These are phyloP conservation scores for Dactylellina haptotyla DNA, from an alignment of 2,329 filamentous ascomycete species.

Conservation along the genomic window DNA sequence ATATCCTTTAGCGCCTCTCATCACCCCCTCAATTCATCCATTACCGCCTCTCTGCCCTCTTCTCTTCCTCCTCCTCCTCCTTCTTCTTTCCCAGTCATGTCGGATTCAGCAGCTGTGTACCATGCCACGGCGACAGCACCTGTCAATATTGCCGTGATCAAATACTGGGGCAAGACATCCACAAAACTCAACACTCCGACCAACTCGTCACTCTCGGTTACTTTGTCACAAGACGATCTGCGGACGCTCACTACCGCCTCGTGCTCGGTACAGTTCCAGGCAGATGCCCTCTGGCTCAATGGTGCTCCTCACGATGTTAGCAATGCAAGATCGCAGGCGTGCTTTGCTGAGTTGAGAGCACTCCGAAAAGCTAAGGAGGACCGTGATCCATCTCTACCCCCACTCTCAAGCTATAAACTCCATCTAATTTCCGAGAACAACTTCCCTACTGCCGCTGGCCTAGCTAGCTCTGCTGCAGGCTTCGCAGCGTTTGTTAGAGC, in stretches of 20 bases:
- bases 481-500: constrained; percentile 80
- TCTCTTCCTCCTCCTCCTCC: background rate
- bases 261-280: constrained; percentile 77
- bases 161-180: constrained; percentile 98
- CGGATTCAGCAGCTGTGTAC: constrained; percentile 68
- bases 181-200: constrained; percentile 93
- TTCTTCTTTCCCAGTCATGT: constrained; percentile 15
- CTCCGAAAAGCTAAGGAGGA: constrained; percentile 80
- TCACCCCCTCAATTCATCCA: background rate
- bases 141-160: constrained; percentile 98
- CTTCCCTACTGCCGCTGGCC: constrained; percentile 95
- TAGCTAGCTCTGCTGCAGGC: constrained; percentile 77
- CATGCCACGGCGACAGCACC: constrained; percentile 95
- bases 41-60: background rate
- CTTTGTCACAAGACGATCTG: constrained; percentile 90
- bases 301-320: constrained; percentile 82
- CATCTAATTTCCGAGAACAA: constrained; percentile 96
- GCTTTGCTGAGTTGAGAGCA: constrained; percentile 83
- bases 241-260: constrained; percentile 96
- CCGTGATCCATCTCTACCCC: constrained; percentile 77
- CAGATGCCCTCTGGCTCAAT: constrained; percentile 85
- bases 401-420: constrained; percentile 79
- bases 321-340: constrained; percentile 90
- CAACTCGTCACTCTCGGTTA: constrained; percentile 97
- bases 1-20: background rate